phyloP scores from a whole-genome alignment of 2,329 filamentous ascomycete genomes.

The Sporothrix dimorphospora region DNA sequence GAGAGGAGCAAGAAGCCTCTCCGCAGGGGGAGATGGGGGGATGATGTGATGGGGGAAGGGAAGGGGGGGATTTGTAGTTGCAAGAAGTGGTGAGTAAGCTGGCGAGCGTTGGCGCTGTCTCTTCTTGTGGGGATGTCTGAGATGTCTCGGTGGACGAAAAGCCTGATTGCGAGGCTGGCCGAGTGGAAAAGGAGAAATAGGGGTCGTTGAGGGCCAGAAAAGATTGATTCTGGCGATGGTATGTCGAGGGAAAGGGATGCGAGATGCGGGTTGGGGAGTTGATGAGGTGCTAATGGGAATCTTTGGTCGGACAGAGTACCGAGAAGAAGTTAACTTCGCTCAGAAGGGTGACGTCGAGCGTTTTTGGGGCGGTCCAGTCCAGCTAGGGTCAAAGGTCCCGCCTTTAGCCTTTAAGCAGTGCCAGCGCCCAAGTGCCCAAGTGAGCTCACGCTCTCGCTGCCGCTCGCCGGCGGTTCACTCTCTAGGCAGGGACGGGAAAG shows the following conservation, averaged over 20 bases:
- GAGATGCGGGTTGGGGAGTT: neutral
- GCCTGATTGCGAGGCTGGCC: neutral
- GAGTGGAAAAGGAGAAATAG: neutral
- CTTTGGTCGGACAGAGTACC: neutral
- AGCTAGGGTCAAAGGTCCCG: conserved; percentile 4
- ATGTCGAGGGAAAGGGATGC: neutral
- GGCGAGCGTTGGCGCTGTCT: neutral
- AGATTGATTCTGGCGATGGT: neutral
- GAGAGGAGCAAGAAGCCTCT: conserved; percentile 34
- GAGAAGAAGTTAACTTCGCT: neutral
- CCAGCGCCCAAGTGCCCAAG: neutral
- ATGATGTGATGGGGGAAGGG: neutral
- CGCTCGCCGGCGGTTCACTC: too few species aligned
- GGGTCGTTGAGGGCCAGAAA: neutral
- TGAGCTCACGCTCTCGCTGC: neutral
- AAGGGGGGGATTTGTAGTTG: neutral
- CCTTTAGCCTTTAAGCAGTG: neutral
- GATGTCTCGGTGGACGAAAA: neutral
- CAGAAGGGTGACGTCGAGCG: conserved; percentile 15
- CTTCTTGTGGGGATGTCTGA: neutral
- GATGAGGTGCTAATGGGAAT: conserved; percentile 4
- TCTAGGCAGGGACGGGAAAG: too few species aligned
- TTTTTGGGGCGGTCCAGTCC: conserved; percentile 10
- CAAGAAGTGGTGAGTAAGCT: conserved; percentile 25
- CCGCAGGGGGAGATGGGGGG: conserved; percentile 28